A percentile compares a stretch with the other conserved stretches of the same genome.
phyloP scores from a whole-genome alignment of 495 filamentous ascomycete genomes.

The Tetracladium marchalianum region DNA sequence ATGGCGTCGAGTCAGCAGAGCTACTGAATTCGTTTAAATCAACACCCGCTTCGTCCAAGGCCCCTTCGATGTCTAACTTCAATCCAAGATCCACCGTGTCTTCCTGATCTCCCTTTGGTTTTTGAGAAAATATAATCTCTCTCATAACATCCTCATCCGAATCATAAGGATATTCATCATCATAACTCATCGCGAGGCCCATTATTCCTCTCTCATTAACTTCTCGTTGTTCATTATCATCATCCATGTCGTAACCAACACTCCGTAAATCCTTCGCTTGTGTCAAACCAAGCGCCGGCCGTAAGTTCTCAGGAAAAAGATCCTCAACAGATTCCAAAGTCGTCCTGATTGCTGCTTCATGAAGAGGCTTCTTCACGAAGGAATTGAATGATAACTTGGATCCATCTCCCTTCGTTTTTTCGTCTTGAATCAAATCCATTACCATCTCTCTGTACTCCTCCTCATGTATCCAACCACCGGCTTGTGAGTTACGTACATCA shows the following conservation, averaged over 20 bases:
- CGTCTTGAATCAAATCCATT: conserved; percentile 47
- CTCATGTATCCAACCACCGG: conserved; percentile 82
- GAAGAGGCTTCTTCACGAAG: conserved; percentile 43
- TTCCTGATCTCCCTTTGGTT: conserved; percentile 15
- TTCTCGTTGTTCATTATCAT: conserved; percentile 30
- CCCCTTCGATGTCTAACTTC: too few species aligned
- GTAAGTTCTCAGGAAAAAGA: conserved; percentile 61
- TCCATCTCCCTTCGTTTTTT: conserved; percentile 41
- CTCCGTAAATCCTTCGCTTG: background rate
- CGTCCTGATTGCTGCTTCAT: conserved; percentile 57
- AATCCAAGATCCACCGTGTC: background rate
- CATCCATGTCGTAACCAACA: conserved; percentile 26
- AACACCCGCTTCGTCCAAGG: too few species aligned
- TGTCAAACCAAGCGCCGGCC: conserved; percentile 17
- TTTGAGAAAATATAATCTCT: conserved; percentile 21
- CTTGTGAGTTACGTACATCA: conserved; percentile 56
- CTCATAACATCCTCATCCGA: conserved; percentile 41
- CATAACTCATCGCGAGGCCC: conserved; percentile 21
- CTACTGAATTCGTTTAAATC: too few species aligned
- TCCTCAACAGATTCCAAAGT: conserved; percentile 76
- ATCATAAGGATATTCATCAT: conserved; percentile 36
- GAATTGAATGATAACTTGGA: conserved; percentile 46
- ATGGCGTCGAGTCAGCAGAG: too few species aligned
- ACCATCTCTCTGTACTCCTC: conserved; percentile 66
- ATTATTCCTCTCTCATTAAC: conserved; percentile 37